These are phyloP conservation scores for Cladosporium velox DNA, from an alignment of 2,329 filamentous ascomycete species.

Conservation along the genomic window DNA sequence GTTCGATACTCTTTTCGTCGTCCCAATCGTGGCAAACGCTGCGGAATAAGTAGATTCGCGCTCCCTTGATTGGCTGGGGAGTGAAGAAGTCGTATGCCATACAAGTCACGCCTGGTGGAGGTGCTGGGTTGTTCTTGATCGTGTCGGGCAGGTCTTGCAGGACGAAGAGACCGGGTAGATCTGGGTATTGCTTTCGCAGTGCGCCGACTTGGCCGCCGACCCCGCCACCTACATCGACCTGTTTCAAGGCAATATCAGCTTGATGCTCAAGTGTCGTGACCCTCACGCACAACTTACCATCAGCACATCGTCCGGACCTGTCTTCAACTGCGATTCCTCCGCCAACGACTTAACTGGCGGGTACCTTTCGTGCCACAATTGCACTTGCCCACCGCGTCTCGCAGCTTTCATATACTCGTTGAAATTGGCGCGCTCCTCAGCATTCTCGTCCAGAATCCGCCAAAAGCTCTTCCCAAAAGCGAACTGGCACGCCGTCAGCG, in stretches of 20 bases:
- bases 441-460: not conserved
- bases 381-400: not conserved
- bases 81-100: conserved; percentile 27
- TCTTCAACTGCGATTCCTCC: conserved; percentile 8
- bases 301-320: conserved; percentile 16
- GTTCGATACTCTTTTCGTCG: conserved; percentile 21
- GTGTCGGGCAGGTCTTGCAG: conserved; percentile 25
- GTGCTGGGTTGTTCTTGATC: conserved; percentile 6
- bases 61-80: conserved; percentile 24
- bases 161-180: conserved; percentile 23
- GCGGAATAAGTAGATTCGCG: conserved; percentile 29
- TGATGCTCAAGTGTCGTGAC: no score
- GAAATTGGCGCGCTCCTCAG: not conserved
- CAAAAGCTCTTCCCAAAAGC: not conserved
- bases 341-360: not conserved
- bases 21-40: conserved; percentile 26
- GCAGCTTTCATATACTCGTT: conserved; percentile 11
- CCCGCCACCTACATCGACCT: conserved; percentile 26
- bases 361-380: conserved; percentile 3
- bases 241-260: not conserved
- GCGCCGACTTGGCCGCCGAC: conserved; percentile 17
- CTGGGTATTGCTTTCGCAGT: conserved; percentile 18
- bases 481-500: conserved; percentile 3
- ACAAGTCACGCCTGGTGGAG: conserved; percentile 17
- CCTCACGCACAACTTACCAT: not conserved